Evolutionary conservation across 179 eudicot genomes (phyloP).

Genomic region (Monotropa hypopitys): DNA sequence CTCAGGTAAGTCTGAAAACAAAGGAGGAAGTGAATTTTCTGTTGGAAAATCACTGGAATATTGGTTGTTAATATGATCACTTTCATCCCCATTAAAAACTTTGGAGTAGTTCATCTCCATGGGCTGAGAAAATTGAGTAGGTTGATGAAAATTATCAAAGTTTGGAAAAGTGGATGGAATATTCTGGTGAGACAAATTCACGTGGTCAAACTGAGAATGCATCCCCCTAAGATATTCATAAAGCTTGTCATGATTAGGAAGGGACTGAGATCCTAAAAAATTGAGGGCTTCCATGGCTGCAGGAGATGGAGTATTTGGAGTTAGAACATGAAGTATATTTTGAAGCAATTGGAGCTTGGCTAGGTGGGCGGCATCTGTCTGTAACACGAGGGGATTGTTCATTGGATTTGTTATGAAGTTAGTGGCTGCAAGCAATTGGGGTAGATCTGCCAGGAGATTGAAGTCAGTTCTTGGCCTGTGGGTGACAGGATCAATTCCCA

Average conservation of each 20-base stretch:
- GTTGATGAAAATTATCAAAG: background rate
- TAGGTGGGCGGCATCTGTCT: conserved; percentile 24
- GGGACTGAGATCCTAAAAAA: conserved; percentile 1
- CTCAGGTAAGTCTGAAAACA: conserved; percentile 13
- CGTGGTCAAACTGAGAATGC: conserved; percentile 5
- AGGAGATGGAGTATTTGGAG: background rate
- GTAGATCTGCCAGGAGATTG: conserved; percentile 33
- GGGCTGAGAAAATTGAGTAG: background rate
- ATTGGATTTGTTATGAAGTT: conserved; percentile 12
- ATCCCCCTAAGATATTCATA: conserved; percentile 7
- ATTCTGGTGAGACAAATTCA: background rate
- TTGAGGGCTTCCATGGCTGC: conserved; percentile 12
- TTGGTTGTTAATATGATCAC: background rate
- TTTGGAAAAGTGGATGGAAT: conserved; percentile 6
- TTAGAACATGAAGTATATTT: conserved; percentile 17
- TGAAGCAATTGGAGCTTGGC: conserved; percentile 50
- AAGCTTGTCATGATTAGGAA: background rate
- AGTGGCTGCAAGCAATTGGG: conserved; percentile 32
- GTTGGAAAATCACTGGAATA: background rate
- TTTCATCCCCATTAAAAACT: background rate
- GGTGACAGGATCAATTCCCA: conserved; percentile 64
- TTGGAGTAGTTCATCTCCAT: background rate
- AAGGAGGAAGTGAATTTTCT: conserved; percentile 6
- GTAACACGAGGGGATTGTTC: conserved; percentile 8
- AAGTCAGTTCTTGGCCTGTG: conserved; percentile 53